phyloP scores from a whole-genome alignment of 345 rosid species.

The Dovyalis caffra region DNA sequence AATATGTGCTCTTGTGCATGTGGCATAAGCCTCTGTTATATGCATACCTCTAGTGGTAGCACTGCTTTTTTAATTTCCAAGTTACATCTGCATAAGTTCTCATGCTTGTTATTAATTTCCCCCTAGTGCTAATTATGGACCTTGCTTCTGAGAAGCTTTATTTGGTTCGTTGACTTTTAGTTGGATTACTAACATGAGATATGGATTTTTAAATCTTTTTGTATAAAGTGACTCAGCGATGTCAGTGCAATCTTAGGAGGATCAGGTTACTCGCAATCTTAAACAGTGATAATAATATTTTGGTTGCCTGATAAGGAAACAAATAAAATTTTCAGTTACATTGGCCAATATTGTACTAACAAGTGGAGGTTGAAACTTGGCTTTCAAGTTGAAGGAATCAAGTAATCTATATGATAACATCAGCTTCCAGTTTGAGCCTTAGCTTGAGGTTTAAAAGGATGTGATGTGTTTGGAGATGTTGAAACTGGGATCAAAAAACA shows the following conservation, averaged over 20 bases:
- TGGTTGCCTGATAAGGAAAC: not conserved
- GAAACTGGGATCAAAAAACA: not conserved
- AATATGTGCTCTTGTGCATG: conserved; percentile 3
- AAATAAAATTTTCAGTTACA: not conserved
- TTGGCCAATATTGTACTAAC: not conserved
- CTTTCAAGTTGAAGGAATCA: not conserved
- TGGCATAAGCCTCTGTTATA: not conserved
- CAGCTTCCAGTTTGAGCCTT: not conserved
- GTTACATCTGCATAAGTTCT: conserved; percentile 3
- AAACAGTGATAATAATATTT: not conserved
- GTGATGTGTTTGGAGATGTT: not conserved
- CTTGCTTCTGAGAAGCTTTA: not conserved
- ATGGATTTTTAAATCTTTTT: not conserved
- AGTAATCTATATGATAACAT: not conserved
- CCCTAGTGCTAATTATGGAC: not conserved
- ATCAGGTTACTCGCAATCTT: not conserved
- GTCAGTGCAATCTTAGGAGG: not conserved
- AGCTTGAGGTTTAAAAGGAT: not conserved
- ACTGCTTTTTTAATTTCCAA: not conserved
- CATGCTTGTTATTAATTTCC: not conserved
- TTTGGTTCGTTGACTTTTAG: not conserved
- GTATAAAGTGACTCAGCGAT: not conserved
- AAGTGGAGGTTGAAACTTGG: not conserved
- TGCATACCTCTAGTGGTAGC: not conserved
- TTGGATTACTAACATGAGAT: not conserved